Base-by-base conservation (phyloP, 1,284 basidiomycete species). In the Cystobasidiaceae sp. region DNA sequence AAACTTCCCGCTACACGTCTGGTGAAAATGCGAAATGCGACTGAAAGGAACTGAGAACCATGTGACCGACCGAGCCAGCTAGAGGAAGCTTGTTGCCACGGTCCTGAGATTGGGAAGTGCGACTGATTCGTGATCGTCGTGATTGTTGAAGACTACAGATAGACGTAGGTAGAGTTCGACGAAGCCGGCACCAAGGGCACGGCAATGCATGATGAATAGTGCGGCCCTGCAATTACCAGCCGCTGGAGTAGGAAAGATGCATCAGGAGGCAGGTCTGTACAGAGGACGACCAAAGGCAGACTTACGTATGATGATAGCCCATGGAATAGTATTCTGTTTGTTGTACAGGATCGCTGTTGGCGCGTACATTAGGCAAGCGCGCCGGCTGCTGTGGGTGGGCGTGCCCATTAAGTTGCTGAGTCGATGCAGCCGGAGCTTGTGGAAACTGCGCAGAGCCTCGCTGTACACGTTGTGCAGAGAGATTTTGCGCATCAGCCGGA, bases 371-470 rank as follows among this genome's bases (percentile, higher is more conserved):
- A 13, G 56, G 56, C n/a, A n/a, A n/a, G n/a, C n/a, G n/a, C n/a
- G n/a, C n/a, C n/a, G n/a, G n/a, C n/a, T n/a, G n/a, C n/a, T n/a
- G n/a, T n/a, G n/a, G n/a, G n/a, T n/a, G n/a, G n/a, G n/a, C n/a
- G n/a, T 9, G 9, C 11, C 41, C n/a, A 33, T 25, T 48, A 11
- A 13, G 13, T 17, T 21, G 28, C 30, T 34, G 44, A 46, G 28
- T 48, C 0, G 28, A 17, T 5, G 56, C 17, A n/a, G 56, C 9
- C 15, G 13, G 13, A 9, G 21, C 8, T 9, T 8, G 11, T 13
- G 15, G 52, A 39, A 83, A 79, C 0, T 84, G 82, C 19, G 49
- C 28, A 19, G 61, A 55, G 13, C 51, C 61, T 45, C 52, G 39
- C 25, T 52, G 49, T 5, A 64, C 33, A 3, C 45, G 43, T 33